Base-by-base conservation (phyloP, 345 rosid genomes). In the Aquilaria yunnanensis region DNA sequence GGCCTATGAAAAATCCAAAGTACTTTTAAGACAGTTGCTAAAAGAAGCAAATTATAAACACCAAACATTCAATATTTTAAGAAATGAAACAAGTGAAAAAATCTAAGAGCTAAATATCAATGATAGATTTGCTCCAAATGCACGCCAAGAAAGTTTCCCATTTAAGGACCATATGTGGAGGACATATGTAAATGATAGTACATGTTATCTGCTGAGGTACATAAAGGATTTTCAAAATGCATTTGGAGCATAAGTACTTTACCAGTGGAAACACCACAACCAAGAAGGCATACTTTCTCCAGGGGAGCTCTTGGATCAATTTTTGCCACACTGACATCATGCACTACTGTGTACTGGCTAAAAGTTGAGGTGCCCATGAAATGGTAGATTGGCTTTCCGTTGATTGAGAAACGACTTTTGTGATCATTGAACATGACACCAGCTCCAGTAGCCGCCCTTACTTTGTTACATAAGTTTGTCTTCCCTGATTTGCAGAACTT, bases 241-340 rank as follows among this genome's bases (percentile, higher is more conserved):
- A 37, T 9, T 37, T 37, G 8, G 10, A 53, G 56, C 56, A 53
- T 9, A 14, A 9, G 6, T 12, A 59, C 11, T 77, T 67, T 78
- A 85, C 99, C 99, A 59, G 99, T 95, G 49, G 99, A 85, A 82
- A 95, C 93, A 80, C 99, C 99, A 83, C 99, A 91, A 4, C 97
- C 99, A 77, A 95, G 97, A 70, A 95, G 99, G 81, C 97, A 89
- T 3, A 95, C 97, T 87, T 91, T 95, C 0, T 95, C 96, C 81
- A 95, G 70, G 62, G 97, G 99, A 75, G 99, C 99, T 51, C 71
- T 47, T 29, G 94, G 94, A 68, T 95, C 96, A 51, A 95, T 74
- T 77, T 91, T 95, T 3, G 99, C 99, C 51, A 95, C 99, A 57
- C 99, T 95, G 54, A 95, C 96, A 72, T 91, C 96, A 75, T 95